Percentiles rank a stretch among this genome's conserved stretches.
These are phyloP conservation scores for Cymbopogon citratus DNA, from an alignment of 176 grass and related monocot genomes.

Conservation along the genomic window DNA sequence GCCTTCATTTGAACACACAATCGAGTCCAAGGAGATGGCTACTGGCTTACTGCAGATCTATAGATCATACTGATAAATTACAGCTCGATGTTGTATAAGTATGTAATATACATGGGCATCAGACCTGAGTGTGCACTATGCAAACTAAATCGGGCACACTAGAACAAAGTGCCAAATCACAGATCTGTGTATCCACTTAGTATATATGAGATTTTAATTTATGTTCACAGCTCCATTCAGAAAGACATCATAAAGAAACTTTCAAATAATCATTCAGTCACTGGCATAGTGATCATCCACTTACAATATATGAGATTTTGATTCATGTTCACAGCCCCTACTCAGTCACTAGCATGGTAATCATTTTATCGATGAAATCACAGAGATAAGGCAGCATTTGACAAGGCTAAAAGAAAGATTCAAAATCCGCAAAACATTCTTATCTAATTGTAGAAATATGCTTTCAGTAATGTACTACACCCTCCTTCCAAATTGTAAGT, in stretches of 20 bases:
- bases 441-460: not conserved
- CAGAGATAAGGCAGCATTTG: not conserved
- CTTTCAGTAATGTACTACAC: not conserved
- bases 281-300: not conserved
- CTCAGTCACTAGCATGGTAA: not conserved
- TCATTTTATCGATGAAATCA: not conserved
- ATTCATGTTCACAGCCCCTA: not conserved
- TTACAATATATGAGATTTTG: not conserved
- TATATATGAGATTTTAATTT: not conserved
- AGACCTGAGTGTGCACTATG: not conserved
- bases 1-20: no score
- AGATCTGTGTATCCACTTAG: conserved; percentile 8
- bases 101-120: no score
- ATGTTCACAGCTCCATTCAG: not conserved
- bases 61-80: no score
- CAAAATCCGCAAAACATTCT: conserved; percentile 10
- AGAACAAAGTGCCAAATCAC: not conserved
- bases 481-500: not conserved
- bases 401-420: conserved; percentile 4
- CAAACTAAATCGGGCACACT: not conserved
- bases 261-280: not conserved
- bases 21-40: no score
- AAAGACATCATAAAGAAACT: not conserved
- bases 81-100: no score
- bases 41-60: no score